phyloP scores from a whole-genome alignment of 2,329 filamentous ascomycete genomes.

The Diplodia intermedia region DNA sequence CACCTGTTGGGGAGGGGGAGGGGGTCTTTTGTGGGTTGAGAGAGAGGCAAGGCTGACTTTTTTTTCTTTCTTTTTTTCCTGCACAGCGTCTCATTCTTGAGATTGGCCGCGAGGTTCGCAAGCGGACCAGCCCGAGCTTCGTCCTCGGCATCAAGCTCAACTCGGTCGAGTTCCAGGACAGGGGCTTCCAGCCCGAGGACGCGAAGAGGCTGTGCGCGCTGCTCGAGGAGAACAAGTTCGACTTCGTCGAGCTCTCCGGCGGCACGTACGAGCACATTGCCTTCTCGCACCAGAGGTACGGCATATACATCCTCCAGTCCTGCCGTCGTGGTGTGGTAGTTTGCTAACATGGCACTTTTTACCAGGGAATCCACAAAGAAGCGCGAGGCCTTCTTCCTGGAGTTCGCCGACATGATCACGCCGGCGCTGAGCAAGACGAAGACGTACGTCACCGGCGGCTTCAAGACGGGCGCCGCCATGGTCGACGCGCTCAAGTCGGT shows the following conservation, averaged over 20 bases:
- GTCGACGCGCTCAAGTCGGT: constrained; percentile 32
- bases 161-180: constrained; percentile 54
- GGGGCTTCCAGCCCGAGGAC: constrained; percentile 51
- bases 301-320: too few relatives aligned
- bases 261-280: constrained; percentile 52
- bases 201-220: constrained; percentile 54
- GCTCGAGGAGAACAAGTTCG: constrained; percentile 66
- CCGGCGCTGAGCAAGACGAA: constrained; percentile 60
- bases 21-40: constrained; percentile 28
- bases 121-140: constrained; percentile 48
- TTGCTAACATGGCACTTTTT: too few relatives aligned
- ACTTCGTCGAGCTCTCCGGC: constrained; percentile 73
- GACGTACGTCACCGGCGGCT: constrained; percentile 64
- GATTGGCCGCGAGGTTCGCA: constrained; percentile 53
- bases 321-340: too few relatives aligned
- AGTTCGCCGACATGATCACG: constrained; percentile 65
- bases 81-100: constrained; percentile 52
- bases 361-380: constrained; percentile 60
- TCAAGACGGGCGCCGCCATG: constrained; percentile 44
- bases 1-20: too few relatives aligned
- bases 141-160: constrained; percentile 61
- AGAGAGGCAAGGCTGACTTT: constrained; percentile 30
- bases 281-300: constrained; percentile 40
- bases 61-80: constrained; percentile 38
- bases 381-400: constrained; percentile 72